Base-by-base conservation (phyloP, 345 rosid species). In the Streptanthus diversifolius region DNA sequence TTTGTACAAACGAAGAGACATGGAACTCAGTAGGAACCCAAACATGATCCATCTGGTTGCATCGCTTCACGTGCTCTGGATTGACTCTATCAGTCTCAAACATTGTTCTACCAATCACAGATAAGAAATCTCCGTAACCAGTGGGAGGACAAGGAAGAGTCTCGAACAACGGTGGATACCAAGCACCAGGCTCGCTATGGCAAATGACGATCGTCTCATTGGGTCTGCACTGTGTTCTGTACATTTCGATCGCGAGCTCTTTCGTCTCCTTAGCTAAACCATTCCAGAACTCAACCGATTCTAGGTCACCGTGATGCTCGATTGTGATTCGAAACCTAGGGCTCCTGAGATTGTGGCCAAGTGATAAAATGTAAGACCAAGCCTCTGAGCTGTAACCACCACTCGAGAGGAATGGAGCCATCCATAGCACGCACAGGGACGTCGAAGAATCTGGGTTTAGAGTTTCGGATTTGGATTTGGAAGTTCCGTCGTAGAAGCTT, bases 371-470 rank as follows among this genome's bases (percentile, higher is more conserved):
- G 73, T 90, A 90, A 36, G 95, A 88, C 93, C 91, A 90, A 29
- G 97, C 86, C 71, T 92, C 97, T 43, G 95, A 92, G 81, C 93
- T 85, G 79, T 92, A 92, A 66, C 98, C 95, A 71, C 98, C 98
- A 48, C 96, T 90, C 2, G 98, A 90, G 63, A 92, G 93, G 59
- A 92, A 88, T 1, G 98, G 95, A 40, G 93, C 95, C 95, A 90
- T 90, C 93, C 97, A 92, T 59, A 88, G 76, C 45, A 92, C 87
- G 79, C 98, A 90, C n/a, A 32, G 74, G 3, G 89, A 67, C 1
- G 83, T 66, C 8, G 63, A 15, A 6, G 80, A 61, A 30, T 22
- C 33, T 53, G 73, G 30, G 32, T 68, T 70, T 43, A 27, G 40
- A 21, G 43, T 60, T 44, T 67, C 47, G 62, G 77, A 67, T 21